These are phyloP conservation scores for Ogataea ramenticola DNA, from an alignment of 805 yeast species.

Conservation along the genomic window DNA sequence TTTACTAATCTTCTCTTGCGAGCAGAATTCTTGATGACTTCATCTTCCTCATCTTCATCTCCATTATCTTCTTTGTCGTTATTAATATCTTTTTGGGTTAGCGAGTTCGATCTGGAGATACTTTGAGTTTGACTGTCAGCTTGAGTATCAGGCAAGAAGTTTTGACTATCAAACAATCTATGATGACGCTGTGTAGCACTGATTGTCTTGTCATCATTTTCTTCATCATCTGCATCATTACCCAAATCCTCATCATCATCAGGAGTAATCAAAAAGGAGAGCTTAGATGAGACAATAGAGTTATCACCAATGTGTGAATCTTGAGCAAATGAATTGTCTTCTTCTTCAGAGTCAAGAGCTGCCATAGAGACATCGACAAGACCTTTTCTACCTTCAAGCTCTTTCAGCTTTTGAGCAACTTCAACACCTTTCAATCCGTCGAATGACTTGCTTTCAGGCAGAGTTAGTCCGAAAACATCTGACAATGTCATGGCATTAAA, in stretches of 20 bases:
- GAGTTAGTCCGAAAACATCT: constrained; percentile 17
- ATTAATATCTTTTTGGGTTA: constrained; percentile 7
- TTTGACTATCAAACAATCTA: constrained; percentile 20
- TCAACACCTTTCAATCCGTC: constrained; percentile 12
- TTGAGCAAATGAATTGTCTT: neutral
- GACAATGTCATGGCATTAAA: constrained; percentile 18
- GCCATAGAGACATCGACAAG: neutral
- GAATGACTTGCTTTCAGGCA: constrained; percentile 14
- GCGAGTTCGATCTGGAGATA: neutral
- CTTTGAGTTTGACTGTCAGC: constrained; percentile 12
- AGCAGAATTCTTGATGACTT: constrained; percentile 6
- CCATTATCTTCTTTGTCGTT: constrained; percentile 13
- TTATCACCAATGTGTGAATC: neutral
- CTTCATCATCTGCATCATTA: constrained; percentile 19
- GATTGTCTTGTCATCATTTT: constrained; percentile 5
- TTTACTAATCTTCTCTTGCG: neutral
- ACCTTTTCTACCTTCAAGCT: constrained; percentile 2
- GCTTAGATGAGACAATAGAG: neutral
- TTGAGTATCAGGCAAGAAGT: constrained; percentile 24
- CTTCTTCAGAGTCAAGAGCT: neutral
- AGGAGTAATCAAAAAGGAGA: neutral
- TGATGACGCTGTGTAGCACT: neutral
- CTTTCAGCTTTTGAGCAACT: constrained; percentile 13
- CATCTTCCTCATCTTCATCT: constrained; percentile 11
- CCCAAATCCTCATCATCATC: constrained; percentile 10